These are phyloP conservation scores for Drechslerella dactyloides DNA, from an alignment of 2,329 filamentous ascomycete species.

Conservation along the genomic window DNA sequence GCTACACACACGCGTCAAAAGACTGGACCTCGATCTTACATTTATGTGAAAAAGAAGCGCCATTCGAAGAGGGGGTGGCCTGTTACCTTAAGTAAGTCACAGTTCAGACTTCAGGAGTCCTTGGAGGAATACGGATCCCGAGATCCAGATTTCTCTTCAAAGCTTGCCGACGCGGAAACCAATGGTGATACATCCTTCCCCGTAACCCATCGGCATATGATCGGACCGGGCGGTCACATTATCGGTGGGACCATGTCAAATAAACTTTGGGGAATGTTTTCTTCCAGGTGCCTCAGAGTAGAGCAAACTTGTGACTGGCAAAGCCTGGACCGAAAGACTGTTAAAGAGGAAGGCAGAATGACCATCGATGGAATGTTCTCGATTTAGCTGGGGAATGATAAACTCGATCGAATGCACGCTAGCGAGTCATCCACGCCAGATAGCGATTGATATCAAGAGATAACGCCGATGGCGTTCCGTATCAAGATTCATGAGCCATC, in stretches of 20 bases:
- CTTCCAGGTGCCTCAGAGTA: constrained; percentile 57
- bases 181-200: constrained; percentile 69
- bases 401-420: no score
- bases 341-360: no score
- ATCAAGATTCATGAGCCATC: no score
- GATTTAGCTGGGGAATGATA: no score
- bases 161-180: constrained; percentile 57
- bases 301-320: no score
- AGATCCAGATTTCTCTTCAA: constrained; percentile 56
- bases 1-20: constrained; percentile 61
- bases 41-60: constrained; percentile 69
- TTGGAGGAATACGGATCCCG: constrained; percentile 51
- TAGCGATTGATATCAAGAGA: no score
- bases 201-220: constrained; percentile 71
- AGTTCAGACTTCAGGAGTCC: constrained; percentile 38
- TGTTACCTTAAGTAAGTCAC: constrained; percentile 57
- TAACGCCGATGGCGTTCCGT: no score
- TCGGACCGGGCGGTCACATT: constrained; percentile 58
- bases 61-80: constrained; percentile 61
- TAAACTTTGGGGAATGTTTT: constrained; percentile 70
- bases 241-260: constrained; percentile 64
- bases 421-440: no score
- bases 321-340: no score
- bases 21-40: constrained; percentile 60
- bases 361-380: no score